Evolutionary conservation across 2,329 filamentous ascomycete species (phyloP), one percentile per base, ranked within the genome.

Genomic region (Penicillium olsonii): DNA sequence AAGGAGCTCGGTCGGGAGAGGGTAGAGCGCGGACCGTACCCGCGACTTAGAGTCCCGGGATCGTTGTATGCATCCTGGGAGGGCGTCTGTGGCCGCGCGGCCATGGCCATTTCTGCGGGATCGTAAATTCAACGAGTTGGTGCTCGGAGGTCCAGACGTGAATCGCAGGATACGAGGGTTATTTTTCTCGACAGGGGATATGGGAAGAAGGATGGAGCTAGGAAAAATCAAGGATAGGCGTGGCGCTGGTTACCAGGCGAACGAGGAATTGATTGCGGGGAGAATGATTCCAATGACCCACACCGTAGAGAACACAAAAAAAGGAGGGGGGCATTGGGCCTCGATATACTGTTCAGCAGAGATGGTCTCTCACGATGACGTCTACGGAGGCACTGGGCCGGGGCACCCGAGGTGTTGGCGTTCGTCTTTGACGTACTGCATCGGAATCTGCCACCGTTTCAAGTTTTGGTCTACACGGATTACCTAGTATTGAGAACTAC

Each of bases 1-100:
- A 70, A 73, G 40, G 75, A 76, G 45, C 65, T 68, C 7, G 72
- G 73, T 42, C 72, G 66, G 29, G 73, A 75, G 31, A 62, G 62
- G 31, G 66, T 62, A 17, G 61, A 60, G 37, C 50, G 35, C 27
- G 53, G 52, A 34, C 66, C 64, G 50, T 71, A 70, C 15, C 65
- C 63, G 52, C 65, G 66, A 57, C 57, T 68, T 49, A 68, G 31
- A 31, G 64, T 49, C 14, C 63, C 45, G 35, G 66, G 54, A 41
- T 70, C 67, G 38, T 52, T 61, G 33, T 71, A 72, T 52, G 61
- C 57, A 53, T 74, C 72, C 56, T 73, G 69, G 47, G 68, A 63
- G 44, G 69, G 69, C 26, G 67, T 73, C 57, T 65, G 69, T 44
- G 70, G 66, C 62, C 68, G 68, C 48, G 68, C 60, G 57, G 63